Evolutionary conservation across 2,329 filamentous ascomycete genomes (phyloP).

Genomic region (Colletotrichum sp.): DNA sequence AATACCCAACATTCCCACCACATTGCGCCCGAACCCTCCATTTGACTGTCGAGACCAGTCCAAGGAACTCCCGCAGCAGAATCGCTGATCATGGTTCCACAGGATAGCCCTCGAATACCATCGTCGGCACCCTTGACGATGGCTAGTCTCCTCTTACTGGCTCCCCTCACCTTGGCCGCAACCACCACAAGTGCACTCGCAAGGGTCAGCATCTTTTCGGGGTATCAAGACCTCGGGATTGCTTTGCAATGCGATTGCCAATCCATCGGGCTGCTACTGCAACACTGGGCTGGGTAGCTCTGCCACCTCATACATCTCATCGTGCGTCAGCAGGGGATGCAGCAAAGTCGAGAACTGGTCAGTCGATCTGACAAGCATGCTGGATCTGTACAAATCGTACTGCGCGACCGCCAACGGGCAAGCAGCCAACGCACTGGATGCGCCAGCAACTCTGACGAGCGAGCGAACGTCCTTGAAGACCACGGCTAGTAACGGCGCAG

Average conservation of each 20-base stretch:
- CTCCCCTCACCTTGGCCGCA: background rate
- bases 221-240: conserved; percentile 22
- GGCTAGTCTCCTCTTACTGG: background rate
- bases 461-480: background rate
- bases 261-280: conserved; percentile 29
- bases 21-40: background rate
- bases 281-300: conserved; percentile 24
- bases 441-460: background rate
- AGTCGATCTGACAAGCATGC: conserved; percentile 24
- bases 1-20: background rate
- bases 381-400: conserved; percentile 26
- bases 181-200: conserved; percentile 15
- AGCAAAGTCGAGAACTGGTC: conserved; percentile 23
- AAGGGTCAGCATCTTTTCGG: conserved; percentile 6
- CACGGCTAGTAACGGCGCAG: background rate
- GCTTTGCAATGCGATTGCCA: conserved; percentile 26
- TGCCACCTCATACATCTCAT: conserved; percentile 27
- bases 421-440: background rate
- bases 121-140: background rate
- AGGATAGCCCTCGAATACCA: background rate
- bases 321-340: conserved; percentile 27
- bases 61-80: background rate
- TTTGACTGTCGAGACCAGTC: background rate
- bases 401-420: conserved; percentile 28
- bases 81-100: background rate